These are phyloP conservation scores for Pyrenula aspistea DNA, from an alignment of 495 filamentous ascomycete genomes.

Conservation along the genomic window DNA sequence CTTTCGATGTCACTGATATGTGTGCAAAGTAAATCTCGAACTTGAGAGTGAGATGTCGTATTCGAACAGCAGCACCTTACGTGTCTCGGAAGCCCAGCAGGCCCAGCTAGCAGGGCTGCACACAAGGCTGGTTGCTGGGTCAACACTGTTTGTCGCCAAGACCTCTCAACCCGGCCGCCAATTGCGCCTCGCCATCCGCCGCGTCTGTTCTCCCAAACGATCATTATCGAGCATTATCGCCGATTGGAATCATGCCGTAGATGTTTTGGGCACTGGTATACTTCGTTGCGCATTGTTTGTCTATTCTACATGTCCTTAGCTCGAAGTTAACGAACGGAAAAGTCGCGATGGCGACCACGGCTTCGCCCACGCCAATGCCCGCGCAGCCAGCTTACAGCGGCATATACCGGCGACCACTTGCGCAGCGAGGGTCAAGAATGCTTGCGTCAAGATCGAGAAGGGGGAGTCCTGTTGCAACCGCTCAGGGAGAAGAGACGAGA, in stretches of 20 bases:
- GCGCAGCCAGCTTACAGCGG: slow-evolving; percentile 3
- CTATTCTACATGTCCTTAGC: neutral
- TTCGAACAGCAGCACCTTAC: too few relatives aligned
- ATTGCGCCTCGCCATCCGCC: neutral
- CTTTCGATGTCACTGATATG: too few relatives aligned
- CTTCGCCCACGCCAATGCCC: slow-evolving; percentile 12
- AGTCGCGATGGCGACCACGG: slow-evolving; percentile 5
- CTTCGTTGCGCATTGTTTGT: neutral
- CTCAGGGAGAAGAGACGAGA: slow-evolving; percentile 3
- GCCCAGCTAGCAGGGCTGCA: neutral
- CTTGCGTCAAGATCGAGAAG: slow-evolving; percentile 6
- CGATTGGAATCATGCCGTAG: neutral
- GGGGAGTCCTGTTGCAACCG: slow-evolving; percentile 9
- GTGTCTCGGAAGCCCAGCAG: too few relatives aligned
- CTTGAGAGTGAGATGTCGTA: too few relatives aligned
- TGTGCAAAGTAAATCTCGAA: too few relatives aligned
- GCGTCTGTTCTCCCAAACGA: neutral
- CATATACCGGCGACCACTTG: slow-evolving; percentile 2
- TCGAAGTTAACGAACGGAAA: neutral
- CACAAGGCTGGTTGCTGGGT: neutral
- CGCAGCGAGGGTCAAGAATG: slow-evolving; percentile 3
- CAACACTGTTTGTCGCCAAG: neutral
- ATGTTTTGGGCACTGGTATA: neutral
- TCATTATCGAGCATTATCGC: neutral
- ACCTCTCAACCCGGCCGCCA: neutral